These are phyloP conservation scores for Pachysandra terminalis DNA, from an alignment of 164 flowering plant species.

Conservation along the genomic window DNA sequence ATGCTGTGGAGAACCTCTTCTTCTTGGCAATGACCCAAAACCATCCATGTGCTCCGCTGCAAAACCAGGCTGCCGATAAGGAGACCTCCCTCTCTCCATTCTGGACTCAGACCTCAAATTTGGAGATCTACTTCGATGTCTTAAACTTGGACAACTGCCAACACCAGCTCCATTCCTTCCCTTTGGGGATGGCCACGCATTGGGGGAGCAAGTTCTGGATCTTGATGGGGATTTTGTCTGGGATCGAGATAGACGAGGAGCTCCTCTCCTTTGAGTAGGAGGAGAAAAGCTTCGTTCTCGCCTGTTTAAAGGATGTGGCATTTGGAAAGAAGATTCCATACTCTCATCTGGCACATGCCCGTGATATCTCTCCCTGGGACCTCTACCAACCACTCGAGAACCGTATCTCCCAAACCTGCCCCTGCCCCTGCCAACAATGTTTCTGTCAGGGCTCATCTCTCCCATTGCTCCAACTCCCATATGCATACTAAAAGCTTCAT, in stretches of 20 bases:
- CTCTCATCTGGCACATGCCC: slow-evolving; percentile 24
- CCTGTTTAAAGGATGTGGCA: slow-evolving; percentile 23
- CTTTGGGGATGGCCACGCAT: slow-evolving; percentile 30
- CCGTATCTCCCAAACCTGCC: slow-evolving; percentile 28
- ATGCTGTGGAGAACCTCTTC: slow-evolving; percentile 30
- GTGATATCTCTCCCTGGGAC: slow-evolving; percentile 31
- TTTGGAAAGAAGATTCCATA: slow-evolving; percentile 20
- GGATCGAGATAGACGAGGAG: slow-evolving; percentile 19
- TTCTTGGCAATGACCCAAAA: slow-evolving; percentile 29
- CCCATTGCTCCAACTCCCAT: slow-evolving; percentile 19
- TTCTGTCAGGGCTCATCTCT: slow-evolving; percentile 28
- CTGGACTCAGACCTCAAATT: slow-evolving; percentile 37
- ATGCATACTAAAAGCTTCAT: slow-evolving; percentile 25
- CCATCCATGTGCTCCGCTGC: slow-evolving; percentile 21
- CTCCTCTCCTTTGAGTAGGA: slow-evolving; percentile 31
- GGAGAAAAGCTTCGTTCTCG: slow-evolving; percentile 51
- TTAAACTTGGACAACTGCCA: slow-evolving; percentile 14
- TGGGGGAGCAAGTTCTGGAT: slow-evolving; percentile 50
- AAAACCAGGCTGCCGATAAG: slow-evolving; percentile 30
- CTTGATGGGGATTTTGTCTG: slow-evolving; percentile 40
- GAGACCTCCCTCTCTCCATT: slow-evolving; percentile 31
- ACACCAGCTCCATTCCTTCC: slow-evolving; percentile 23
- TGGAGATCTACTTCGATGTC: slow-evolving; percentile 39
- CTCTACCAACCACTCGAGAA: slow-evolving; percentile 22
- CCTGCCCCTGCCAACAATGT: slow-evolving; percentile 27